phyloP scores from a whole-genome alignment of 202 grass and related monocot genomes.

The Brachypodium distachyon region DNA sequence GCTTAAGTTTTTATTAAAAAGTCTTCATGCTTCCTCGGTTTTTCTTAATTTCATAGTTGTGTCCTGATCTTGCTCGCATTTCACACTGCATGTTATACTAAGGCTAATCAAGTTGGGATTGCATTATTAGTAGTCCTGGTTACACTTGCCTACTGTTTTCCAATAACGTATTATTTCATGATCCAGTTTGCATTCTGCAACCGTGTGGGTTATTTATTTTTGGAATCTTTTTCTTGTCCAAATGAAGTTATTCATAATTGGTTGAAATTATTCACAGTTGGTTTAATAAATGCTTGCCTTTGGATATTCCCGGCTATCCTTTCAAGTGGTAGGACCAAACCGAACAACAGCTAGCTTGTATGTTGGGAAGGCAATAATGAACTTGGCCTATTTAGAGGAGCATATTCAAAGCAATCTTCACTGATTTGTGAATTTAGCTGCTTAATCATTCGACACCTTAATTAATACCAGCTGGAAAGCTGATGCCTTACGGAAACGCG shows the following conservation, averaged over 20 bases:
- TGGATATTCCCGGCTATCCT: background rate
- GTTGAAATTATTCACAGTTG: background rate
- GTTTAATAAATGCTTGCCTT: background rate
- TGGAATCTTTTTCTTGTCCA: background rate
- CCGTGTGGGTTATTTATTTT: background rate
- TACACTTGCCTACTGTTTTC: background rate
- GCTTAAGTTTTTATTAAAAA: background rate
- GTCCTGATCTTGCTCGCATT: background rate
- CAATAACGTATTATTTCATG: background rate
- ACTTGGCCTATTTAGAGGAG: background rate
- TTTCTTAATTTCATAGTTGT: background rate
- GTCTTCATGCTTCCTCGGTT: no score
- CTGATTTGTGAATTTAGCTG: background rate
- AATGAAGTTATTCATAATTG: background rate
- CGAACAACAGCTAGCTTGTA: slow-evolving; percentile 12
- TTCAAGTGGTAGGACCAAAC: background rate
- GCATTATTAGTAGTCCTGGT: background rate
- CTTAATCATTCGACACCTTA: background rate
- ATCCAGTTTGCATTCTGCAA: background rate
- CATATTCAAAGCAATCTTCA: slow-evolving; percentile 13
- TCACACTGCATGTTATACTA: background rate
- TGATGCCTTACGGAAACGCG: background rate
- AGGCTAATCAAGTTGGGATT: background rate
- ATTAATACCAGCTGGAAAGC: slow-evolving; percentile 7
- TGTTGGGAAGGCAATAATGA: background rate